These are phyloP conservation scores for Sporisorium iseilematis-ciliati DNA, from an alignment of 1,284 basidiomycete genomes.

Conservation along the genomic window DNA sequence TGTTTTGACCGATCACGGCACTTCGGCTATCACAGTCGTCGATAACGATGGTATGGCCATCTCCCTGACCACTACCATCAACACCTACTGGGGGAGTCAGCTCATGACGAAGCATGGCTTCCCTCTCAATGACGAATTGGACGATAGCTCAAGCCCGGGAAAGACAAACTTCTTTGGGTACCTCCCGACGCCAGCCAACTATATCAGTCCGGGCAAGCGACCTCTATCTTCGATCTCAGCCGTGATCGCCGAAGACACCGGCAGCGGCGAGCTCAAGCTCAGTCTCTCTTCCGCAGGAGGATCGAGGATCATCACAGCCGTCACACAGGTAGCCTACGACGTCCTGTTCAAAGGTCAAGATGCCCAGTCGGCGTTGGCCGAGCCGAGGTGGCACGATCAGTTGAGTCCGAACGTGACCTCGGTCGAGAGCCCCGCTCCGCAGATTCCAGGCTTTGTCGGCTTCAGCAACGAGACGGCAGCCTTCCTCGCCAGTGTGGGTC, in stretches of 20 bases:
- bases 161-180: constrained; percentile 70
- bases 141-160: constrained; percentile 70
- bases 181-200: constrained; percentile 68
- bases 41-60: constrained; percentile 70
- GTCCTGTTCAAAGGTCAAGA: constrained; percentile 55
- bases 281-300: constrained; percentile 71
- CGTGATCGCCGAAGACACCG: constrained; percentile 69
- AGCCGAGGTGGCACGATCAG: constrained; percentile 72
- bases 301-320: constrained; percentile 71
- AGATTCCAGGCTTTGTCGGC: constrained; percentile 62
- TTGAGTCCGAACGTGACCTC: constrained; percentile 65
- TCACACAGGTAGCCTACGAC: constrained; percentile 68
- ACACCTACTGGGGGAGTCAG: constrained; percentile 69
- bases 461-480: constrained; percentile 70
- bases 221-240: constrained; percentile 70
- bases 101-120: constrained; percentile 63
- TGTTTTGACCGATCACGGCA: constrained; percentile 69
- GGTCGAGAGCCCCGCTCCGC: constrained; percentile 65
- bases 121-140: constrained; percentile 70
- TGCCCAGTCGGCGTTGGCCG: constrained; percentile 58
- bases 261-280: constrained; percentile 69
- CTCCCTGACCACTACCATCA: constrained; percentile 71
- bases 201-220: constrained; percentile 70
- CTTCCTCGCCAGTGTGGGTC: constrained; percentile 63
- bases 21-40: constrained; percentile 70